Evolutionary conservation across 495 filamentous ascomycete species (phyloP).

Genomic region (Evansstolkia leycettana): DNA sequence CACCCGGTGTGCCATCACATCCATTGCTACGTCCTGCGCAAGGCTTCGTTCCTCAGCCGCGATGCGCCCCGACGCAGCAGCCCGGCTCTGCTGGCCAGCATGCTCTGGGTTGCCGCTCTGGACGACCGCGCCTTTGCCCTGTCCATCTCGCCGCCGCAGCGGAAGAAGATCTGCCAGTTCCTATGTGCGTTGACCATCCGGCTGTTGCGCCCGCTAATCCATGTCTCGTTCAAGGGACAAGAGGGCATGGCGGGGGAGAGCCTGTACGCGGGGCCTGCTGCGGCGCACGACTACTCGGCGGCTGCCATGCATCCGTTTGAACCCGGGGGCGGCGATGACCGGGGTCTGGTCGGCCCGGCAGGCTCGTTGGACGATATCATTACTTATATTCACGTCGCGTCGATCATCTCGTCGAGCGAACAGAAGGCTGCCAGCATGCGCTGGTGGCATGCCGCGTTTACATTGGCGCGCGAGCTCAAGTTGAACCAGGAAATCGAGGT

Average conservation of each 20-base stretch:
- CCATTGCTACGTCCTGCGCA: constrained; percentile 81
- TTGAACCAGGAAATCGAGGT: constrained; percentile 76
- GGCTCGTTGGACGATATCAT: constrained; percentile 61
- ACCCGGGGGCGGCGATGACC: constrained; percentile 55
- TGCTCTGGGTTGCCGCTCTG: constrained; percentile 90
- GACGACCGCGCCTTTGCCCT: constrained; percentile 84
- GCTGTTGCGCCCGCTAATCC: constrained; percentile 76
- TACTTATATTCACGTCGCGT: constrained; percentile 76
- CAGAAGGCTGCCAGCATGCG: constrained; percentile 88
- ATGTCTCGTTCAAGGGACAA: constrained; percentile 38
- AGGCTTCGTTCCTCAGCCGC: constrained; percentile 72
- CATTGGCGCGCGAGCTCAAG: constrained; percentile 81
- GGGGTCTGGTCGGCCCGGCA: constrained; percentile 62
- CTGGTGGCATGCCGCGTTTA: constrained; percentile 96
- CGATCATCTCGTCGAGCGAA: constrained; percentile 85
- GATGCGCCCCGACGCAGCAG: constrained; percentile 71
- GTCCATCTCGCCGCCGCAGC: constrained; percentile 71
- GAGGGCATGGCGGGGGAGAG: constrained; percentile 14
- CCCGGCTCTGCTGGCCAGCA: constrained; percentile 79
- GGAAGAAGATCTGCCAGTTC: constrained; percentile 83
- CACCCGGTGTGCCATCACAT: constrained; percentile 88
- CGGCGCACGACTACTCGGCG: constrained; percentile 11
- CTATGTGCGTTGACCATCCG: constrained; percentile 78
- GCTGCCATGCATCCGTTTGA: constrained; percentile 33
- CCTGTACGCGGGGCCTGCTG: constrained; percentile 7